Conservation (phyloP, 257 asterid species). For the Solanum virginianum region DNA sequence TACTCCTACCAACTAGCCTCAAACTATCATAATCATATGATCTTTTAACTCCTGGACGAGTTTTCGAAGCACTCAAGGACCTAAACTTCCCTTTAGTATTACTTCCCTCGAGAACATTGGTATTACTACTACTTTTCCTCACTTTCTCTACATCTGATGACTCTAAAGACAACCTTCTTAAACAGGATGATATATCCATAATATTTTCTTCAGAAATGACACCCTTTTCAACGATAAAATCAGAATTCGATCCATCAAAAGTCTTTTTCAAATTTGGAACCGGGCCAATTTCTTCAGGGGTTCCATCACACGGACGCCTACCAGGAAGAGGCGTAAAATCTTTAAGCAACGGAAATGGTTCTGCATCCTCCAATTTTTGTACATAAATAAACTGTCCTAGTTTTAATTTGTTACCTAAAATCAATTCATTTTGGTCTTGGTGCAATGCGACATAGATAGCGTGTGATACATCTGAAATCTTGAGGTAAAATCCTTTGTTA, state of each 20-base stretch:
- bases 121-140: background rate
- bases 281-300: conserved; percentile 36
- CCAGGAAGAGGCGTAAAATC: conserved; percentile 55
- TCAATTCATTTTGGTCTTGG: conserved; percentile 51
- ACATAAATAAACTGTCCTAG: conserved; percentile 62
- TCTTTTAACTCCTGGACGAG: conserved; percentile 6
- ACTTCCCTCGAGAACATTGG: background rate
- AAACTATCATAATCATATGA: background rate
- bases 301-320: conserved; percentile 42
- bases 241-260: conserved; percentile 16
- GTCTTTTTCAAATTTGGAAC: conserved; percentile 14
- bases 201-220: conserved; percentile 52
- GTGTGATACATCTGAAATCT: conserved; percentile 62
- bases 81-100: conserved; percentile 4
- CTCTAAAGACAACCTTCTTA: conserved; percentile 9
- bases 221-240: conserved; percentile 43
- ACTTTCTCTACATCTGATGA: conserved; percentile 17
- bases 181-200: background rate
- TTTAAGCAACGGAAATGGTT: conserved; percentile 50
- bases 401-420: conserved; percentile 38
- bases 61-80: conserved; percentile 29
- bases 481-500: conserved; percentile 49
- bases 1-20: background rate
- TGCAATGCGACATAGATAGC: conserved; percentile 47
- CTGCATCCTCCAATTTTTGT: conserved; percentile 27